Conservation (phyloP, 257 asterid genomes). For the Phtheirospermum japonicum region DNA sequence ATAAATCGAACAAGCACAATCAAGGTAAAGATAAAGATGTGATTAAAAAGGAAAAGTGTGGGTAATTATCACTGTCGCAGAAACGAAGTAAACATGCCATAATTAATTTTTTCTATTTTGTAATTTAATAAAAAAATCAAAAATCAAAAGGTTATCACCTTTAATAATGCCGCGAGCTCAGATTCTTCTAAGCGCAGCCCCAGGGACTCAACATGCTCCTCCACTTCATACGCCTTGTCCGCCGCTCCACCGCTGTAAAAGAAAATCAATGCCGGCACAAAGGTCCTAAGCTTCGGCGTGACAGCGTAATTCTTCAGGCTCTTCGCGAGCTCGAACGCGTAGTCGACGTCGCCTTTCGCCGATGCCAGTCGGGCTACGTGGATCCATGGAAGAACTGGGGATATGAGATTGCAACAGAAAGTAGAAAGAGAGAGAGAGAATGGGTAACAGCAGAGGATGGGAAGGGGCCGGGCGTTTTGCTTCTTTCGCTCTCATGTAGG, state of each 20-base stretch:
- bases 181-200: conserved; percentile 78
- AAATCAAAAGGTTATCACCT: conserved; percentile 42
- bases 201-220: conserved; percentile 58
- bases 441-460: too few species aligned
- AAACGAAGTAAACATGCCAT: too few species aligned
- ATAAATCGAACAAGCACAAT: conserved; percentile 5
- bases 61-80: too few species aligned
- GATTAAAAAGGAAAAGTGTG: background rate
- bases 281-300: conserved; percentile 75
- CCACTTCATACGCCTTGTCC: too few species aligned
- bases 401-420: too few species aligned
- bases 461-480: too few species aligned
- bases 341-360: conserved; percentile 73
- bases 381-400: too few species aligned
- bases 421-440: too few species aligned
- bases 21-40: background rate
- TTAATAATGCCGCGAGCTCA: conserved; percentile 76
- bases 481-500: too few species aligned
- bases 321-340: conserved; percentile 77
- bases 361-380: conserved; percentile 75
- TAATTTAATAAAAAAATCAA: too few species aligned
- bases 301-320: conserved; percentile 39
- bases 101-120: too few species aligned
- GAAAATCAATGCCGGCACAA: conserved; percentile 70
- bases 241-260: conserved; percentile 50